Conservation (phyloP, 2,329 filamentous ascomycete genomes). For the Gaeumannomyces tritici region DNA sequence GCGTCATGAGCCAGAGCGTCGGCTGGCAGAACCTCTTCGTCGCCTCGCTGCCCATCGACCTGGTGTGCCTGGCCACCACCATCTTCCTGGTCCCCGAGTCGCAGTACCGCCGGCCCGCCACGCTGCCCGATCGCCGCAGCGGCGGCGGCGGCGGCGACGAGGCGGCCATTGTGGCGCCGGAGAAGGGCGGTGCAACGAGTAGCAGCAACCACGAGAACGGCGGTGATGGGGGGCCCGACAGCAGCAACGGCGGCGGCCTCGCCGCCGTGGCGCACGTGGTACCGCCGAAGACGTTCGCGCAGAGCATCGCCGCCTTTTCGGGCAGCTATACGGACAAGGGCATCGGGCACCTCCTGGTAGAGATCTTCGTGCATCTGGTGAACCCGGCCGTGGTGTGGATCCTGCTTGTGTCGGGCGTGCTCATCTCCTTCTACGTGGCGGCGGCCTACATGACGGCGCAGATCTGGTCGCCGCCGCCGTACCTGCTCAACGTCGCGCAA, state of each 20-base stretch:
- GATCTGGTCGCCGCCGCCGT: constrained; percentile 11
- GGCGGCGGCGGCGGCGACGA: too few species aligned
- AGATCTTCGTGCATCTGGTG: constrained; percentile 10
- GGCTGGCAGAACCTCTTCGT: constrained; percentile 19
- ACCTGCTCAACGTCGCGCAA: constrained; percentile 25
- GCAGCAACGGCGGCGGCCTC: too few species aligned
- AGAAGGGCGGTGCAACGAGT: too few species aligned
- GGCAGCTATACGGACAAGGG: constrained; percentile 8
- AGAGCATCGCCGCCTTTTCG: constrained; percentile 4
- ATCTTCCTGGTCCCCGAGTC: constrained; percentile 19
- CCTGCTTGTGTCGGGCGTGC: constrained; percentile 11
- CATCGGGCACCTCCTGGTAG: constrained; percentile 8
- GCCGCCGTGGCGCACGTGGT: neutral
- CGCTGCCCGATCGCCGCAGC: too few species aligned
- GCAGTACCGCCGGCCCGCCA: constrained; percentile 8
- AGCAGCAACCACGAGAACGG: too few species aligned
- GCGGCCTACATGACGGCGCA: constrained; percentile 12
- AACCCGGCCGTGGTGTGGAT: constrained; percentile 14
- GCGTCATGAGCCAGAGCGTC: constrained; percentile 15
- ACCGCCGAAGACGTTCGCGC: constrained; percentile 3
- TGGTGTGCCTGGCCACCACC: constrained; percentile 13
- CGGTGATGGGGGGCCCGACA: too few species aligned
- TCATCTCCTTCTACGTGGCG: constrained; percentile 10
- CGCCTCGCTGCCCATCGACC: constrained; percentile 18
- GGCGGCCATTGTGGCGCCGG: too few species aligned